These are phyloP conservation scores for Lithohypha guttulata DNA, from an alignment of 2,329 filamentous ascomycete species.

Conservation along the genomic window DNA sequence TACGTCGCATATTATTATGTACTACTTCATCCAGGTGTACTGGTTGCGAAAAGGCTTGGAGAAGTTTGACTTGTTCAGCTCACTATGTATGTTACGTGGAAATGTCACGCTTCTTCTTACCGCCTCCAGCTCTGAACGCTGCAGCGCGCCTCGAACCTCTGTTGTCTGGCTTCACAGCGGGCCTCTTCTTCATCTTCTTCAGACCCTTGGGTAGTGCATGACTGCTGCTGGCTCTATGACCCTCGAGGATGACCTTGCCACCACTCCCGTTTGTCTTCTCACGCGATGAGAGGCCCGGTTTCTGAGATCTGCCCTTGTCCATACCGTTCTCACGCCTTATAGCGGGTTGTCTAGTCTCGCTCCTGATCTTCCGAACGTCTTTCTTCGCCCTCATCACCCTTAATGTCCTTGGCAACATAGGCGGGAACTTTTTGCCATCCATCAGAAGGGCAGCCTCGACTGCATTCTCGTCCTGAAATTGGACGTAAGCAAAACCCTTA, in stretches of 20 bases:
- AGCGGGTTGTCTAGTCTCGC: conserved; percentile 12
- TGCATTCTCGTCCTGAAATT: conserved; percentile 79
- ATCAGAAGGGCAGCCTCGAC: conserved; percentile 86
- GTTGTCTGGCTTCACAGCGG: conserved; percentile 25
- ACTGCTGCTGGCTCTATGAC: conserved; percentile 30
- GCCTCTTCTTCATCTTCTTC: conserved; percentile 24
- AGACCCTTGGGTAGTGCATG: conserved; percentile 28
- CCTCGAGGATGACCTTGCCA: conserved; percentile 32
- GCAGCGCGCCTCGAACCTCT: conserved; percentile 34
- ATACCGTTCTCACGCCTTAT: conserved; percentile 23
- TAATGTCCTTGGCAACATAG: conserved; percentile 78
- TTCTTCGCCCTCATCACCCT: conserved; percentile 77
- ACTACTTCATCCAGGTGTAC: neutral
- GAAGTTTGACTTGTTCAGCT: neutral
- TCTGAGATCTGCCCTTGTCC: conserved; percentile 5
- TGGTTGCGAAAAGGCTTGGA: neutral
- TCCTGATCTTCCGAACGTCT: conserved; percentile 21
- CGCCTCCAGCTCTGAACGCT: conserved; percentile 31
- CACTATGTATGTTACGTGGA: neutral
- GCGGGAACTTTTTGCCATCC: conserved; percentile 84
- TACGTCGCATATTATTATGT: no score
- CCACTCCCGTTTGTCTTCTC: neutral
- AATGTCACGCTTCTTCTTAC: conserved; percentile 20
- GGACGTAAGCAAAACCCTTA: conserved; percentile 95
- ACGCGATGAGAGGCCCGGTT: neutral